phyloP scores from a whole-genome alignment of 768 basidiomycete genomes.

The Suillus decipiens region DNA sequence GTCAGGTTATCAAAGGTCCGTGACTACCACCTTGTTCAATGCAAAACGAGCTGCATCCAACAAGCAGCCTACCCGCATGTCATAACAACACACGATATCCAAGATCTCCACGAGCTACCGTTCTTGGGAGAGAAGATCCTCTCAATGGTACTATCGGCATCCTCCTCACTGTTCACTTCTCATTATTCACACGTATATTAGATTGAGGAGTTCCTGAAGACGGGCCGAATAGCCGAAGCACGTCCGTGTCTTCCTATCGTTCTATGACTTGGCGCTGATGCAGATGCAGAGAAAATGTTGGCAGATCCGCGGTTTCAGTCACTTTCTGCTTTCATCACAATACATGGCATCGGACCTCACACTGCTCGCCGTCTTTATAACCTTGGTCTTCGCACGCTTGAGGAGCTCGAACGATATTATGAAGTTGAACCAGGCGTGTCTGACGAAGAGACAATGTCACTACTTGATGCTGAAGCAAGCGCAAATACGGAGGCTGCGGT shows the following conservation, averaged over 20 bases:
- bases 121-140: constrained; percentile 52
- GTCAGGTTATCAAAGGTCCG: constrained; percentile 51
- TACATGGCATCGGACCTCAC: constrained; percentile 77
- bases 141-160: constrained; percentile 43
- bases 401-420: constrained; percentile 70
- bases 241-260: constrained; percentile 35
- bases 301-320: constrained; percentile 54
- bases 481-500: constrained; percentile 28
- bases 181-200: constrained; percentile 25
- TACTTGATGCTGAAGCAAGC: constrained; percentile 21
- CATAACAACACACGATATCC: constrained; percentile 40
- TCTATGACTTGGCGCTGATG: background rate
- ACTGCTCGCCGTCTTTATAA: constrained; percentile 68
- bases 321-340: constrained; percentile 56
- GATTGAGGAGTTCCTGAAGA: constrained; percentile 63
- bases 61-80: constrained; percentile 48
- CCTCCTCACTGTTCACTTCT: background rate
- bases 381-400: constrained; percentile 63
- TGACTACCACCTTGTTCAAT: background rate
- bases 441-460: constrained; percentile 21
- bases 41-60: background rate
- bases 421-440: constrained; percentile 40
- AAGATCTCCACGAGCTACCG: constrained; percentile 43
- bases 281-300: constrained; percentile 45
- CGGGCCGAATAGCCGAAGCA: constrained; percentile 60